Conservation (phyloP, 2,329 filamentous ascomycete genomes). For the Ophiostoma piceae region DNA sequence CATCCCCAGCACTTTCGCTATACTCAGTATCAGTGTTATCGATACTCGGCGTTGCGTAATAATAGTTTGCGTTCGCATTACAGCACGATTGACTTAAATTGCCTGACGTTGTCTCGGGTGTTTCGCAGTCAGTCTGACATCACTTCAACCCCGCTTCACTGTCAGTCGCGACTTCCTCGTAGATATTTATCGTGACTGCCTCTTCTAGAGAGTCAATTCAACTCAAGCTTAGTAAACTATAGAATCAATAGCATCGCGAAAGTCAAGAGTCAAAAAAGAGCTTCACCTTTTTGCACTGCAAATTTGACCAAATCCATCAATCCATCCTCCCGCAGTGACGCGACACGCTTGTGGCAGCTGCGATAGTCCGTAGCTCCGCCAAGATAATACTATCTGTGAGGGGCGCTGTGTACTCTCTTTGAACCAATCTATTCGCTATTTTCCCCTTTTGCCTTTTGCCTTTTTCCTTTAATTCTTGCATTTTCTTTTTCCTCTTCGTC, state of each 20-base stretch:
- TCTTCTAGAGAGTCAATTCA: neutral
- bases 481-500: slow-evolving; percentile 8
- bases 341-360: neutral
- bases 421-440: slow-evolving; percentile 6
- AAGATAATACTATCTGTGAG: slow-evolving; percentile 19
- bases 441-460: neutral
- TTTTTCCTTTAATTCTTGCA: neutral
- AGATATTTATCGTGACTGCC: neutral
- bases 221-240: neutral
- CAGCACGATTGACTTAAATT: neutral
- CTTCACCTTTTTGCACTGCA: neutral
- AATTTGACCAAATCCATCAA: neutral
- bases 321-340: neutral
- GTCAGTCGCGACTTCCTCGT: neutral
- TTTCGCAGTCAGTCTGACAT: neutral
- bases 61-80: neutral
- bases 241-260: too few relatives aligned
- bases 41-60: slow-evolving; percentile 7
- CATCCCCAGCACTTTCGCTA: neutral
- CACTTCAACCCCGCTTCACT: neutral
- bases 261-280: too few relatives aligned
- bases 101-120: neutral
- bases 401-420: slow-evolving; percentile 10
- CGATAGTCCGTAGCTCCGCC: slow-evolving; percentile 13
- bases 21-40: neutral